Conservation (phyloP, 345 rosid species). For the Crucihimalaya himalaica region DNA sequence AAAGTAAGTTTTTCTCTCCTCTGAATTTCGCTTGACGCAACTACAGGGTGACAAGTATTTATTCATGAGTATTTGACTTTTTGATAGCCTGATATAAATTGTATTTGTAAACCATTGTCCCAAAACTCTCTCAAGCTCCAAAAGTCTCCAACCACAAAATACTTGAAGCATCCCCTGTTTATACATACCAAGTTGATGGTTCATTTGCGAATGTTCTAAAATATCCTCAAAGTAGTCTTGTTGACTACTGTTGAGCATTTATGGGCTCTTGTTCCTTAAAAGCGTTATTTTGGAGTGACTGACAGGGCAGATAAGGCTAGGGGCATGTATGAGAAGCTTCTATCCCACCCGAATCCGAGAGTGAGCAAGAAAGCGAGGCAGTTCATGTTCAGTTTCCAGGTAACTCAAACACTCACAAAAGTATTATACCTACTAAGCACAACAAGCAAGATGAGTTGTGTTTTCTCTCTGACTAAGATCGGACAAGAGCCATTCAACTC, state of each 20-base stretch:
- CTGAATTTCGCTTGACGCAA: neutral
- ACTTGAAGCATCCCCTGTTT: neutral
- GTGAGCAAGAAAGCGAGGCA: slow-evolving; percentile 81
- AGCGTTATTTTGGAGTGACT: slow-evolving; percentile 18
- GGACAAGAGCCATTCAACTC: neutral
- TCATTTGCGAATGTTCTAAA: neutral
- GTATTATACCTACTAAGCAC: neutral
- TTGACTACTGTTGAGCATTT: slow-evolving; percentile 18
- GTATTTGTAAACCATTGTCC: neutral
- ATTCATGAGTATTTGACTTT: neutral
- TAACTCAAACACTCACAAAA: slow-evolving; percentile 36
- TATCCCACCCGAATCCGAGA: slow-evolving; percentile 67
- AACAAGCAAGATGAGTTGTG: neutral
- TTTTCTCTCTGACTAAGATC: neutral
- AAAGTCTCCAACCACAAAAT: slow-evolving; percentile 7
- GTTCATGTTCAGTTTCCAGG: slow-evolving; percentile 87
- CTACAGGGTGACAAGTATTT: neutral
- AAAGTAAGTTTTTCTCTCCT: slow-evolving; percentile 32
- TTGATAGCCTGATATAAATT: neutral
- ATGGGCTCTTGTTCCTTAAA: neutral
- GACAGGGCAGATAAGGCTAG: slow-evolving; percentile 71
- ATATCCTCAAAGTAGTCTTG: neutral
- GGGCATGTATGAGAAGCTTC: slow-evolving; percentile 82
- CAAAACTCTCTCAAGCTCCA: neutral
- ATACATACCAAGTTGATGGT: slow-evolving; percentile 1